A percentile compares a stretch with the other conserved stretches of the same genome.
Conservation (phyloP, 2,329 filamentous ascomycete genomes). For the Cylindrodendrum hubeiense region DNA sequence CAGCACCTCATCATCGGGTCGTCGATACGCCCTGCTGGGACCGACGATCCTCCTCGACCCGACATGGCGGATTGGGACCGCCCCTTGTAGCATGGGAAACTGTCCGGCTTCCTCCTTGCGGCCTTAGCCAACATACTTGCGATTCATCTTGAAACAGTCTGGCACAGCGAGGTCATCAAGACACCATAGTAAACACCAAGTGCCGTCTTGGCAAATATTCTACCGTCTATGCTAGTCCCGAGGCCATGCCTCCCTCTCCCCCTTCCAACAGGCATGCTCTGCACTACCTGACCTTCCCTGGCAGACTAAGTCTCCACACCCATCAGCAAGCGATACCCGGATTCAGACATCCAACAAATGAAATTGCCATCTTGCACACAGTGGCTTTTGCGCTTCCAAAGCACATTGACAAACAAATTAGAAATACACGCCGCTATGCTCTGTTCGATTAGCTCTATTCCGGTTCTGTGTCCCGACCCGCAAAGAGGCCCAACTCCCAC, state of each 20-base stretch:
- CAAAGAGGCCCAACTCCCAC: neutral
- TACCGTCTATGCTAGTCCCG: neutral
- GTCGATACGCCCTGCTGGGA: slow-evolving; percentile 13
- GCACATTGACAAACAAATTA: slow-evolving; percentile 8
- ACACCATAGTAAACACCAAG: neutral
- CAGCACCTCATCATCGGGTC: slow-evolving; percentile 18
- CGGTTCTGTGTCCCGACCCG: slow-evolving; percentile 1
- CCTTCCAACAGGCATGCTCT: neutral
- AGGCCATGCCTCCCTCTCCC: neutral
- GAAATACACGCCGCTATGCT: slow-evolving; percentile 9
- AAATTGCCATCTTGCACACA: slow-evolving; percentile 20
- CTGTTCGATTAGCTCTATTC: slow-evolving; percentile 1
- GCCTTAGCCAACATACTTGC: neutral
- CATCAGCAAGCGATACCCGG: slow-evolving; percentile 13
- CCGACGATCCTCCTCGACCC: slow-evolving; percentile 12
- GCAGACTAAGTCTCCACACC: neutral
- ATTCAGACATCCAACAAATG: slow-evolving; percentile 10
- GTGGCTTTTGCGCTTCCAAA: neutral
- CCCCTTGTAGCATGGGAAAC: slow-evolving; percentile 5
- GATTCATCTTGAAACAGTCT: slow-evolving; percentile 9
- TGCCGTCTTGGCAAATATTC: neutral
- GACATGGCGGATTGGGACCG: neutral
- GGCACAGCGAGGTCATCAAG: neutral
- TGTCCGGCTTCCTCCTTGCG: neutral
- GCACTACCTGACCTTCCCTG: neutral